phyloP scores from a whole-genome alignment of 2,329 filamentous ascomycete genomes.

The Monosporascus cannonballus region DNA sequence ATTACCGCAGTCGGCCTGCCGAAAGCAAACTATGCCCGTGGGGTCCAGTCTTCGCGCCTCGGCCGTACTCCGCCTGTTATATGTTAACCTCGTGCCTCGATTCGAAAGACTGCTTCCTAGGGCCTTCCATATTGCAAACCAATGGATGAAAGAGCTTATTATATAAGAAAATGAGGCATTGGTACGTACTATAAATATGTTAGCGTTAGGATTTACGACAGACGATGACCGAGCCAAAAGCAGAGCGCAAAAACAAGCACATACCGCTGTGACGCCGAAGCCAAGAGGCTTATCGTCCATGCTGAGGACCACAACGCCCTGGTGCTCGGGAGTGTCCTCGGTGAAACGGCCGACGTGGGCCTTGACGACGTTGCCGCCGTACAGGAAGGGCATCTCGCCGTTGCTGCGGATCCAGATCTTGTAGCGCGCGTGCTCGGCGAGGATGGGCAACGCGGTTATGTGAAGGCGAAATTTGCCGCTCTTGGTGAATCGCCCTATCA shows the following conservation, averaged over 20 bases:
- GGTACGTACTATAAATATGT: background rate
- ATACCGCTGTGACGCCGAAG: conserved; percentile 74
- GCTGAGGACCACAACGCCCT: conserved; percentile 81
- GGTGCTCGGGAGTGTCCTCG: conserved; percentile 80
- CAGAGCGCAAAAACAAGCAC: conserved; percentile 9
- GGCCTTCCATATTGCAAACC: too few relatives aligned
- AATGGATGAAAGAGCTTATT: background rate
- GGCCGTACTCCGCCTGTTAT: conserved; percentile 58
- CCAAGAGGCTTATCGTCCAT: conserved; percentile 94
- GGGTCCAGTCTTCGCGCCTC: conserved; percentile 82
- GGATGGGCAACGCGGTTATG: conserved; percentile 78
- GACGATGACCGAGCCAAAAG: too few relatives aligned
- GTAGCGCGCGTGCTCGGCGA: conserved; percentile 85
- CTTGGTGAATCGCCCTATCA: conserved; percentile 87
- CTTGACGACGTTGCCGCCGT: conserved; percentile 72
- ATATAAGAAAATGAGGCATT: background rate
- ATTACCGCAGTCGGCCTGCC: conserved; percentile 78
- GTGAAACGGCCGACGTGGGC: conserved; percentile 48
- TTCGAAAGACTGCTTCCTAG: too few relatives aligned
- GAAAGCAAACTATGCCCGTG: conserved; percentile 81
- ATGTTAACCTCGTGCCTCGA: background rate
- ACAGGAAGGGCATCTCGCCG: conserved; percentile 95
- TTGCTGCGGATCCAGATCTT: conserved; percentile 97
- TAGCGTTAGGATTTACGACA: conserved; percentile 1
- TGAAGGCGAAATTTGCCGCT: conserved; percentile 92